Conservation (phyloP, 257 asterid genomes). For the Cynanchum wilfordii region DNA sequence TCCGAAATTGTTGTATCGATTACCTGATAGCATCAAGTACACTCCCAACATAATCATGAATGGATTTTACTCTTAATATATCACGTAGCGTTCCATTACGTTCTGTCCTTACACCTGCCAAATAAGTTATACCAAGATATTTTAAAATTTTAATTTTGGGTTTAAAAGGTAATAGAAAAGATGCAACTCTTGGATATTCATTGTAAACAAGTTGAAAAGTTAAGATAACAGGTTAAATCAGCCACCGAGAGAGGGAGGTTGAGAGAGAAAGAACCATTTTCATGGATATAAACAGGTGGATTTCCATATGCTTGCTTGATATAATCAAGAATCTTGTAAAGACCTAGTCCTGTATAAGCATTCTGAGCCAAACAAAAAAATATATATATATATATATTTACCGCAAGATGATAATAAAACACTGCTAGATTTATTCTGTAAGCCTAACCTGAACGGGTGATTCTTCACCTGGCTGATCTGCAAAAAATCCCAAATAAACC, state of each 20-base stretch:
- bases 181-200: too few relatives aligned
- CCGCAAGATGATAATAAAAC: not conserved
- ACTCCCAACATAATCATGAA: constrained; percentile 21
- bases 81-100: constrained; percentile 25
- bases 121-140: not conserved
- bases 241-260: too few relatives aligned
- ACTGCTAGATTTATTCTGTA: not conserved
- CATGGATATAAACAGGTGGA: too few relatives aligned
- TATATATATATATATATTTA: too few relatives aligned
- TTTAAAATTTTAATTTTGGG: not conserved
- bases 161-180: too few relatives aligned
- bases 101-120: constrained; percentile 11
- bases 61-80: constrained; percentile 15
- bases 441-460: constrained; percentile 6
- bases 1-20: too few relatives aligned
- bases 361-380: constrained; percentile 8
- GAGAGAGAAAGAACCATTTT: too few relatives aligned
- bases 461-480: constrained; percentile 3
- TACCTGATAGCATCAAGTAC: constrained; percentile 29
- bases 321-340: constrained; percentile 31
- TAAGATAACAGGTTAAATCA: too few relatives aligned
- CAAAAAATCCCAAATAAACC: not conserved
- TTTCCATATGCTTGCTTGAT: constrained; percentile 31
- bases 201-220: too few relatives aligned
- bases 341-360: constrained; percentile 32